phyloP scores from a whole-genome alignment of 192 early-diverging fungal species.

The Pilaira anomala region DNA sequence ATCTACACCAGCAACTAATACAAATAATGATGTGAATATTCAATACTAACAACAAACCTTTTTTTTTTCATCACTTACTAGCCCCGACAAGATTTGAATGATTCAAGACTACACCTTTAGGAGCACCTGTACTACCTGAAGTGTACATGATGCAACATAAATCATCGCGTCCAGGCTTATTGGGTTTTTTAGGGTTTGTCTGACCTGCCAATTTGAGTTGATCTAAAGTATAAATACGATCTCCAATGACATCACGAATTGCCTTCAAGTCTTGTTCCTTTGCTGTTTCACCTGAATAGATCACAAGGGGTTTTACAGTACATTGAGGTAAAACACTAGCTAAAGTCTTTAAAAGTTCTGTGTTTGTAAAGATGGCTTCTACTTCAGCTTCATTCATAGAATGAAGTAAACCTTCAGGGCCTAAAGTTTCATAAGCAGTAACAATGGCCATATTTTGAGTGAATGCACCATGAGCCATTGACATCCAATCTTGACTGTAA shows the following conservation, averaged over 20 bases:
- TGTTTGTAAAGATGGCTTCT: slow-evolving; percentile 65
- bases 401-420: slow-evolving; percentile 67
- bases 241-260: slow-evolving; percentile 46
- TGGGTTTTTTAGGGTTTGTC: slow-evolving; percentile 55
- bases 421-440: slow-evolving; percentile 87
- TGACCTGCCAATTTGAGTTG: slow-evolving; percentile 62
- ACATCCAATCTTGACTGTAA: slow-evolving; percentile 33
- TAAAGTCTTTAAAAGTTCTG: slow-evolving; percentile 64
- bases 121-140: slow-evolving; percentile 86
- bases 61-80: slow-evolving; percentile 37
- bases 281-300: slow-evolving; percentile 65
- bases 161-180: slow-evolving; percentile 67
- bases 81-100: slow-evolving; percentile 83
- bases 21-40: not conserved
- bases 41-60: not conserved
- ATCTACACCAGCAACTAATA: slow-evolving; percentile 55
- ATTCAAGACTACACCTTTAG: slow-evolving; percentile 87
- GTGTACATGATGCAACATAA: slow-evolving; percentile 87
- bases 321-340: slow-evolving; percentile 55
- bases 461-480: slow-evolving; percentile 47
- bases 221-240: slow-evolving; percentile 62
- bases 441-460: slow-evolving; percentile 74
- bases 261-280: slow-evolving; percentile 48
- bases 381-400: slow-evolving; percentile 83
- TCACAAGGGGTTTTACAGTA: slow-evolving; percentile 54